Evolutionary conservation across 306 rosid genomes (phyloP).

Genomic region (Medicago ruthenica): DNA sequence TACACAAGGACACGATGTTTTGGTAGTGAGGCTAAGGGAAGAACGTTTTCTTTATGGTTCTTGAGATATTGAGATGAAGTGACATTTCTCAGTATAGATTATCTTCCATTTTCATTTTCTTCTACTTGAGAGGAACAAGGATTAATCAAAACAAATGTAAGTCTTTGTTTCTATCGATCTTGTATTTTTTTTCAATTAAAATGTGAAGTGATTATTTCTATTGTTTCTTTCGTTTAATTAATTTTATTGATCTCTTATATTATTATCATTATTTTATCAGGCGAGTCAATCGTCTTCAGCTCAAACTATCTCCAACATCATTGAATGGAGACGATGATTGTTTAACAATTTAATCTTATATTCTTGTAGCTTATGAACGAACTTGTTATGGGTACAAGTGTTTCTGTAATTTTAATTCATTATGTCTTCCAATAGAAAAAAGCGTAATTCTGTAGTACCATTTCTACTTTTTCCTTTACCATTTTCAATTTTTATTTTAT

Average conservation of each 20-base stretch:
- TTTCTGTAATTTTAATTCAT: neutral
- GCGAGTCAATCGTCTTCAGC: neutral
- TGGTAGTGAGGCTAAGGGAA: neutral
- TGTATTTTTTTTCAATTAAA: neutral
- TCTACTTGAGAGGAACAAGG: neutral
- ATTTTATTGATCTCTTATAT: neutral
- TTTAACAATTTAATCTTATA: neutral
- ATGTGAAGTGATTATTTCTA: neutral
- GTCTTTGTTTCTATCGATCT: neutral
- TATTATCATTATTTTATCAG: neutral
- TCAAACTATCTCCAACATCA: neutral
- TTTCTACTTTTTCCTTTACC: too few species aligned
- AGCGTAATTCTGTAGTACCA: too few species aligned
- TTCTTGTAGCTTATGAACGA: neutral
- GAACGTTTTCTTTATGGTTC: neutral
- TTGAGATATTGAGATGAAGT: neutral
- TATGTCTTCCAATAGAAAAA: neutral
- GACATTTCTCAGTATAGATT: neutral
- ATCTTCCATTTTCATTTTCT: neutral
- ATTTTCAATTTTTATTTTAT: too few species aligned
- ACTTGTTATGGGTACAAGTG: neutral
- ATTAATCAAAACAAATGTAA: neutral
- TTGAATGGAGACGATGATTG: neutral
- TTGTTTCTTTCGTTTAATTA: too few species aligned
- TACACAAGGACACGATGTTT: neutral